Conservation (phyloP, 441 rosid genomes). For the Melastoma candidum region DNA sequence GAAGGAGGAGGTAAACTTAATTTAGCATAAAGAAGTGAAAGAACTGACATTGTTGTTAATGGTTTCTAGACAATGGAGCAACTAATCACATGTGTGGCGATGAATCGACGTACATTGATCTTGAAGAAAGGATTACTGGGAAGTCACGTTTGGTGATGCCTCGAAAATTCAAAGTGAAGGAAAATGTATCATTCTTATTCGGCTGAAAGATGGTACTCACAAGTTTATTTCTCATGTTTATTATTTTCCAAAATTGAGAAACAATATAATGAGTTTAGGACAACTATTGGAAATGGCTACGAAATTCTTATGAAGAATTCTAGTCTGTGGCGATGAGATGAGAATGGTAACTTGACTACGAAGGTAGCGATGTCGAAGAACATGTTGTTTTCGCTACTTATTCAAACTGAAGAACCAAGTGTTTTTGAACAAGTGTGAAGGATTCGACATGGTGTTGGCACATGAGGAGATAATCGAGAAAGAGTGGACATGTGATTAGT, state of each 20-base stretch:
- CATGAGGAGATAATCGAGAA: too few relatives aligned
- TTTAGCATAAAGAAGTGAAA: background rate
- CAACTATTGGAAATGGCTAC: slow-evolving; percentile 12
- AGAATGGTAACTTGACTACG: background rate
- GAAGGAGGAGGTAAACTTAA: background rate
- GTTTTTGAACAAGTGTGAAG: background rate
- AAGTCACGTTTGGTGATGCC: slow-evolving; percentile 8
- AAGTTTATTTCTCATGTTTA: slow-evolving; percentile 2
- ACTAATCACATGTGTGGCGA: too few relatives aligned
- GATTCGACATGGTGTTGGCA: background rate
- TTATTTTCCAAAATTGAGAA: slow-evolving; percentile 7
- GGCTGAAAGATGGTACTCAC: slow-evolving; percentile 3
- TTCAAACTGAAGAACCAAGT: slow-evolving; percentile 1
- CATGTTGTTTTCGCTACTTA: slow-evolving; percentile 4
- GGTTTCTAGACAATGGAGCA: too few relatives aligned
- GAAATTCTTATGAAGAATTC: background rate
- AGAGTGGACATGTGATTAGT: too few relatives aligned
- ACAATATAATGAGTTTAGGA: slow-evolving; percentile 11
- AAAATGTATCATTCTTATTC: slow-evolving; percentile 5
- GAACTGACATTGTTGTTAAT: background rate
- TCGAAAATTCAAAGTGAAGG: background rate
- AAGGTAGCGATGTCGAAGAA: slow-evolving; percentile 6
- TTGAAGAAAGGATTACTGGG: slow-evolving; percentile 1
- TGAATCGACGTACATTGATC: background rate
- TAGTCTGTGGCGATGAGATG: background rate